Conservation (phyloP, 2,329 filamentous ascomycete species). For the Aspergillus sp. region DNA sequence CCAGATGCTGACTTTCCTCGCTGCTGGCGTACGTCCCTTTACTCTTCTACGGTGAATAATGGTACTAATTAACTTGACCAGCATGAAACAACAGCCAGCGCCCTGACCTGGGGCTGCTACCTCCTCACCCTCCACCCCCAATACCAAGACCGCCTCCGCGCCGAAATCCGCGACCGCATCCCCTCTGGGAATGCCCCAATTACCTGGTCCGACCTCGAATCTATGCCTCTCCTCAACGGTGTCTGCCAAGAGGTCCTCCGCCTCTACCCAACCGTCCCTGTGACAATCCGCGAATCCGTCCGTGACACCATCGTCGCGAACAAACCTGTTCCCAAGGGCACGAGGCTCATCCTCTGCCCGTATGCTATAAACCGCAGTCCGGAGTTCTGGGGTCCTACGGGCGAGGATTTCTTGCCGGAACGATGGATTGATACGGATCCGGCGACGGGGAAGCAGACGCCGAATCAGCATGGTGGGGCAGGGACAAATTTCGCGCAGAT, state of each 20-base stretch:
- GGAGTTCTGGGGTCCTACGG: slow-evolving; percentile 68
- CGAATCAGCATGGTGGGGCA: slow-evolving; percentile 48
- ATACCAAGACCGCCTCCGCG: slow-evolving; percentile 43
- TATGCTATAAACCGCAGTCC: slow-evolving; percentile 65
- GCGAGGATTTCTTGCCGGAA: slow-evolving; percentile 67
- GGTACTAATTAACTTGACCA: no score
- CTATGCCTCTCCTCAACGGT: slow-evolving; percentile 68
- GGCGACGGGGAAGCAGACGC: slow-evolving; percentile 43
- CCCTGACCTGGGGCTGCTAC: slow-evolving; percentile 50
- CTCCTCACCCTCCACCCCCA: slow-evolving; percentile 46
- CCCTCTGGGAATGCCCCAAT: slow-evolving; percentile 30
- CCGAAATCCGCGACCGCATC: slow-evolving; percentile 44
- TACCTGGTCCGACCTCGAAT: slow-evolving; percentile 48
- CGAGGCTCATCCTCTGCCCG: slow-evolving; percentile 59
- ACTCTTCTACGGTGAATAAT: no score
- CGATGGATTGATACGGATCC: slow-evolving; percentile 57
- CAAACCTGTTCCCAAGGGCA: slow-evolving; percentile 61
- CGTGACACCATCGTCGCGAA: slow-evolving; percentile 52
- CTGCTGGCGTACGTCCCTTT: slow-evolving; percentile 26
- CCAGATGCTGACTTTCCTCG: slow-evolving; percentile 38
- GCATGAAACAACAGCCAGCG: slow-evolving; percentile 51
- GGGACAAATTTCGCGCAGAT: slow-evolving; percentile 33
- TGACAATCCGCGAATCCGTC: slow-evolving; percentile 34
- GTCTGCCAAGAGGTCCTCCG: slow-evolving; percentile 67
- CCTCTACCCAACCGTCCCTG: slow-evolving; percentile 35